Conservation (phyloP, 371 early-diverging fungal genomes). For the Saksenaea vasiformis region DNA sequence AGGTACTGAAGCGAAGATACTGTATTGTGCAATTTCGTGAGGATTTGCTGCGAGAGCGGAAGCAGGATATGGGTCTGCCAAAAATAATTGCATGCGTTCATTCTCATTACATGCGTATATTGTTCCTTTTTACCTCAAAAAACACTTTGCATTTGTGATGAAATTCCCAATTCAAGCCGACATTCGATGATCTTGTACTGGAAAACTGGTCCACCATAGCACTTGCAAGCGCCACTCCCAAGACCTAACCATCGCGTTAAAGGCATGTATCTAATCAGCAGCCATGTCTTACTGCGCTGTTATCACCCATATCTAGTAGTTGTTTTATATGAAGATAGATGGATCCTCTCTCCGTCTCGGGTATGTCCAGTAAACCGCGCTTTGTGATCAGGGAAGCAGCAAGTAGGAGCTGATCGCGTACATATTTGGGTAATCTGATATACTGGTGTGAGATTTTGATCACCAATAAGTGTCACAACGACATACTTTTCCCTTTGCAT, state of each 20-base stretch:
- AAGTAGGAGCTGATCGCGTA: conserved; percentile 45
- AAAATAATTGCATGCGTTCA: neutral
- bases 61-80: conserved; percentile 27
- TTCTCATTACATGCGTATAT: neutral
- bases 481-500: conserved; percentile 44
- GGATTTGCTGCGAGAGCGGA: conserved; percentile 31
- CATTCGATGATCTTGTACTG: conserved; percentile 57
- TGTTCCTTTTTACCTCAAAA: conserved; percentile 53
- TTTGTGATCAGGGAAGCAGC: conserved; percentile 65
- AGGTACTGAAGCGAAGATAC: conserved; percentile 33
- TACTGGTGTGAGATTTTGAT: neutral
- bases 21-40: conserved; percentile 33
- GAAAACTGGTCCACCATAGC: conserved; percentile 71
- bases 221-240: conserved; percentile 57
- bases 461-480: neutral
- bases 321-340: conserved; percentile 56
- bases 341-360: conserved; percentile 52
- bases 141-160: conserved; percentile 66
- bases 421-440: conserved; percentile 47
- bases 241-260: conserved; percentile 21
- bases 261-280: neutral
- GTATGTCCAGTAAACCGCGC: conserved; percentile 65
- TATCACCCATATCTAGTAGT: conserved; percentile 46
- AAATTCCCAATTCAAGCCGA: conserved; percentile 71
- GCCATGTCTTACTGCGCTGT: conserved; percentile 36